Base-by-base conservation (phyloP, 169 alveolate species). In the Eimeria falciformis region DNA sequence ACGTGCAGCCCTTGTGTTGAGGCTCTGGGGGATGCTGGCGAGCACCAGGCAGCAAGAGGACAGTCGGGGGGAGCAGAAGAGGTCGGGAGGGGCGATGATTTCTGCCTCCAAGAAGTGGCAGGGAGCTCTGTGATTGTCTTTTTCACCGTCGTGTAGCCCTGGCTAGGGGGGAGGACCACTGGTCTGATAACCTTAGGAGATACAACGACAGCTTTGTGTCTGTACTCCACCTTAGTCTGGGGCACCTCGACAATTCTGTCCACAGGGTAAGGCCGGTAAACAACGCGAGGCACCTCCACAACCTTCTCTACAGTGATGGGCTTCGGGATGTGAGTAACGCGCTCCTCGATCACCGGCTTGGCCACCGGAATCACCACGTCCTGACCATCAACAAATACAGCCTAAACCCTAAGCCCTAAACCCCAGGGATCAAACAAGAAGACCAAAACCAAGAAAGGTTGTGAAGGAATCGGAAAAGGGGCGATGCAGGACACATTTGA, bases 321-420 rank as follows among this genome's bases (percentile, higher is more conserved):
- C 2, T 58, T 29, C 11, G 75, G 86, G 47, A 86, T 66, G 9
- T 65, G 53, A 12, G 73, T 50, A 18, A 27, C 50, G 33, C 78
- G 78, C 56, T 85, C 82, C 73, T 85, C 66, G 4, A 66, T 29
- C 69, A 85, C 91, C 18, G 91, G 91, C 68, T 66, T 65, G 11
- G 91, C 69, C 29, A 85, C 91, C 5, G 91, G 91, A 25, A 85
- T 47, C 40, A 85, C 40, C 45, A 62, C 78, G 58, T 85, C 91
- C 91, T 85, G 73, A 40, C 27, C 21, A 5, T 6, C 62, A 17
- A 33, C 17, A 55, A 40, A n/a, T 6, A 7, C 14, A 29, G 14
- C 3, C 62, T 3, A 33, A 33, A 33, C 40, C 40, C 40, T 33
- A 33, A 33, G 2, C 40, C 40, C 40, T 33, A 33, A 33, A 33